phyloP scores from a whole-genome alignment of 225 moss, liverwort and hornwort genomes.

The Straminergon stramineum region DNA sequence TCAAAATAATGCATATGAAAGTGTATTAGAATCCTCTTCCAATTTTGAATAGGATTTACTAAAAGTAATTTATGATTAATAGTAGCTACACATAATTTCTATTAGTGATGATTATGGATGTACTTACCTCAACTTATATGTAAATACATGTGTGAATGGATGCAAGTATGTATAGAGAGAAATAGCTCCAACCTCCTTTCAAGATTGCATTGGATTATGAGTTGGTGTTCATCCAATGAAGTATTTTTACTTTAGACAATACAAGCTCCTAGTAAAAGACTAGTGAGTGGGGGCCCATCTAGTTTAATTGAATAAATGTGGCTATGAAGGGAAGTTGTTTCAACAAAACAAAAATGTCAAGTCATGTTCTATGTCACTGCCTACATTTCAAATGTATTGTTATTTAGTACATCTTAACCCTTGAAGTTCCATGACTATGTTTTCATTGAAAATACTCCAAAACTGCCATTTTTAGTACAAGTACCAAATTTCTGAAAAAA shows the following conservation, averaged over 20 bases:
- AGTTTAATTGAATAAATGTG: not conserved
- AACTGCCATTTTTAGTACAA: too few relatives aligned
- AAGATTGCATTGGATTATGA: not conserved
- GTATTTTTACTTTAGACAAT: not conserved
- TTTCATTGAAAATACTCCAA: too few relatives aligned
- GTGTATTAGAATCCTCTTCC: fast-evolving
- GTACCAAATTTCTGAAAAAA: too few relatives aligned
- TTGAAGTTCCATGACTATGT: too few relatives aligned
- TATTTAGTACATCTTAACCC: not conserved
- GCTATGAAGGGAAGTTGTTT: not conserved
- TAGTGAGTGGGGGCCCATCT: fast-evolving
- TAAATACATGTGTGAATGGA: not conserved
- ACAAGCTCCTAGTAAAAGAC: fast-evolving
- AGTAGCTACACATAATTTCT: not conserved
- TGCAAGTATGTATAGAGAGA: not conserved
- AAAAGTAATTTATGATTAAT: not conserved
- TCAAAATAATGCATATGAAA: not conserved
- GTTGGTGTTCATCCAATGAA: too few relatives aligned
- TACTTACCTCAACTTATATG: not conserved
- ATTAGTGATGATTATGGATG: fast-evolving
- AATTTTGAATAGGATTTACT: not conserved
- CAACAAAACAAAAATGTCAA: not conserved
- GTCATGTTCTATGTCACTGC: not conserved
- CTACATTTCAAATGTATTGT: not conserved
- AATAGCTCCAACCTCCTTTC: not conserved